These are phyloP conservation scores for Metschnikowia dekortorum DNA, from an alignment of 805 yeast species.

Conservation along the genomic window DNA sequence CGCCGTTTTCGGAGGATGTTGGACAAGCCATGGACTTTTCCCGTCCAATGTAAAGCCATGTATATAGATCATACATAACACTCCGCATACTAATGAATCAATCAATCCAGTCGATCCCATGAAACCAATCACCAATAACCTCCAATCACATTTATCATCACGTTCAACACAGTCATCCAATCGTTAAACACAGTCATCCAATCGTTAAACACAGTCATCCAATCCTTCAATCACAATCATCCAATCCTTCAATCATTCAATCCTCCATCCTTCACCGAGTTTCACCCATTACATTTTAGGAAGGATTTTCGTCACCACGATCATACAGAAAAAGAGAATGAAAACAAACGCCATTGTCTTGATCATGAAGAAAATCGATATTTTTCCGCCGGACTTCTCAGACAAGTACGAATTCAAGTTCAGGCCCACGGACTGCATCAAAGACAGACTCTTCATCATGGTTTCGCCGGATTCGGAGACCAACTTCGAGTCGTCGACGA, in stretches of 20 bases:
- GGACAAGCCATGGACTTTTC: neutral
- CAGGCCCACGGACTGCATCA: conserved; percentile 25
- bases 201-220: too few relatives aligned
- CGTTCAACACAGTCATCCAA: too few relatives aligned
- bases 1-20: neutral
- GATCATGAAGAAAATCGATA: conserved; percentile 34
- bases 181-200: too few relatives aligned
- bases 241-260: neutral
- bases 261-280: too few relatives aligned
- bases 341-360: conserved; percentile 27
- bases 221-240: too few relatives aligned
- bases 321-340: conserved; percentile 27
- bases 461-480: conserved; percentile 33
- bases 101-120: neutral
- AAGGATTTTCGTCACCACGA: conserved; percentile 30
- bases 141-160: too few relatives aligned
- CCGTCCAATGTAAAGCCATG: neutral
- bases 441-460: conserved; percentile 22
- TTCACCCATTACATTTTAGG: conserved; percentile 26
- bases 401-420: conserved; percentile 35
- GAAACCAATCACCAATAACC: too few relatives aligned
- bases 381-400: conserved; percentile 39
- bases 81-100: neutral
- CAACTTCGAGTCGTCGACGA: conserved; percentile 32
- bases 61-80: neutral